Conservation (phyloP, 2,329 filamentous ascomycete species). For the Neocatenulostroma microsporum region DNA sequence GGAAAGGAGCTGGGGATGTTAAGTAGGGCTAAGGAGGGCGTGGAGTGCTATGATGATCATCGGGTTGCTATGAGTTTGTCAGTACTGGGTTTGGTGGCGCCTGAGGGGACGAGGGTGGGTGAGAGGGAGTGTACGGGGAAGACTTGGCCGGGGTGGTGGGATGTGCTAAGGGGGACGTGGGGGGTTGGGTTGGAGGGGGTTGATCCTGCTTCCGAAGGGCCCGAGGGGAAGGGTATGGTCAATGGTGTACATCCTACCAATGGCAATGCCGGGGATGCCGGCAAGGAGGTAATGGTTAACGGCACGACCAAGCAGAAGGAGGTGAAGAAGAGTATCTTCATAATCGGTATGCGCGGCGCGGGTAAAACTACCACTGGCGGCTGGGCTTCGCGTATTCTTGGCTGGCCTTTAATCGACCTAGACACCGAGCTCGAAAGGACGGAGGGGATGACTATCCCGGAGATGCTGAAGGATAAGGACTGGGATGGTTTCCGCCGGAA, state of each 20-base stretch:
- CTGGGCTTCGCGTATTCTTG: slow-evolving; percentile 71
- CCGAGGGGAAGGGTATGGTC: background rate
- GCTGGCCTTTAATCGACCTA: slow-evolving; percentile 73
- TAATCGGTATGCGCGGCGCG: slow-evolving; percentile 95
- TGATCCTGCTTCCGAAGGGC: slow-evolving; percentile 47
- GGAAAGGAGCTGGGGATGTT: slow-evolving; percentile 28
- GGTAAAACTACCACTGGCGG: slow-evolving; percentile 90
- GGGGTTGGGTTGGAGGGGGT: slow-evolving; percentile 67
- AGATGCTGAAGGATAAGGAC: slow-evolving; percentile 69
- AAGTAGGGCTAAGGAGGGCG: slow-evolving; percentile 53
- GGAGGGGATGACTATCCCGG: slow-evolving; percentile 68
- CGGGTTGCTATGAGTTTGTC: slow-evolving; percentile 98
- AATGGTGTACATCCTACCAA: no score
- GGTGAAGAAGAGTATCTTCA: slow-evolving; percentile 65
- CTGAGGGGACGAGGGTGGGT: slow-evolving; percentile 64
- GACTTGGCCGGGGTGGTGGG: slow-evolving; percentile 99
- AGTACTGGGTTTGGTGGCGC: slow-evolving; percentile 67
- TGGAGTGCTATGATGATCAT: slow-evolving; percentile 96
- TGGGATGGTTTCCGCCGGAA: slow-evolving; percentile 84
- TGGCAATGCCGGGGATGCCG: no score
- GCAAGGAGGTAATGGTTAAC: no score
- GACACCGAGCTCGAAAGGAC: slow-evolving; percentile 77
- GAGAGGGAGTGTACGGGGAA: slow-evolving; percentile 93
- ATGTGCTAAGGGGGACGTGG: slow-evolving; percentile 72
- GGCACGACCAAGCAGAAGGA: slow-evolving; percentile 15